Base-by-base conservation (phyloP, 2,329 filamentous ascomycete genomes). In the Fusarium bulbicola region DNA sequence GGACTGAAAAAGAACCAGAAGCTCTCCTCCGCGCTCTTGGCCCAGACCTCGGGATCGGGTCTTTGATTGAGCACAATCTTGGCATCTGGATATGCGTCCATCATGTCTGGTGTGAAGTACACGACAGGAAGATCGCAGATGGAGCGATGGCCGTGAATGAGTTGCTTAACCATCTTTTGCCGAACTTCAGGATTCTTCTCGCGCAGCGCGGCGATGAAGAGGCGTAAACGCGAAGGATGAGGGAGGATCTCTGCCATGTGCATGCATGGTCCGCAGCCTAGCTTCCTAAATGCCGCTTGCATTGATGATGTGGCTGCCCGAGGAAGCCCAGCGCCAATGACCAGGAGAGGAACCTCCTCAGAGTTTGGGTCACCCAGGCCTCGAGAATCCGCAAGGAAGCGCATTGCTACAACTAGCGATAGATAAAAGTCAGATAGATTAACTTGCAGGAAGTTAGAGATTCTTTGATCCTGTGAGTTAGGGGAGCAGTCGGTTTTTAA, bases 31-130 rank as follows among this genome's bases (percentile, higher is more conserved):
- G 78, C 66, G 20, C 80, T 82, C 28, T 54, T 66, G 3, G 75
- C 72, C 80, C 81, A 83, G 3, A 68, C 61, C 11, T 68, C 64
- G 16, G 74, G 70, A 30, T 75, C 72, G 1, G 74, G 67, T 16
- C 80, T 78, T 21, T 75, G 72, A 20, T 83, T 83, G 4, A 83
- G 62, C 0, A 83, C 70, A 9, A 83, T 54, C 3, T 74, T 68
- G 3, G 79, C 80, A 6, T 82, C 79, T 0, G 81, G 81, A 12
- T 81, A 83, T 73, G 82, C 79, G 36, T 84, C 82, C 80, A 83
- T 82, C 40, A 84, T 65, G 43, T 83, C 81, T 15, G 80, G 77
- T 1, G 77, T 69, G 66, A 84, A 83, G 45, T 74, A 73, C 8
- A 79, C 72, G 3, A 74, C 78, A 1, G 81, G 81, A 18, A 82